Evolutionary conservation across 148 eudicot genomes (phyloP), one percentile per base, ranked within the genome.

Genomic region (Diospyros kaki): DNA sequence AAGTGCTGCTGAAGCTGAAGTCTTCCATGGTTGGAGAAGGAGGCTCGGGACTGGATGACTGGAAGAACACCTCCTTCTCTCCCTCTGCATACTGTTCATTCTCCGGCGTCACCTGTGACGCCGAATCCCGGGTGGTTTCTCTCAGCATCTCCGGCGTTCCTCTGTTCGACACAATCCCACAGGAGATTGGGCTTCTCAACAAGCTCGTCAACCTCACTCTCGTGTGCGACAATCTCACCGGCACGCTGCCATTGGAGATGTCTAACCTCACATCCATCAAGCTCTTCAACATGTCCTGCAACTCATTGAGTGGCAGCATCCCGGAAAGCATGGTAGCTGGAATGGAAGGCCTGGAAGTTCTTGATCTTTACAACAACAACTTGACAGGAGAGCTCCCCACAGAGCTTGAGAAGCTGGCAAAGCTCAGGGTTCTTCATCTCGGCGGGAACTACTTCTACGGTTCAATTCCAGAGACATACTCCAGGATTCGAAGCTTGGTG

Each of bases 391-490:
- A 66, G 1, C 81, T 92, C 0, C 94, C 97, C 43, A 14, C 6
- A 50, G 80, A 81, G 64, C 40, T 92, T 0, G 67, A 75, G 4
- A 46, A 13, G 17, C 56, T 88, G 68, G 76, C 73, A 50, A 73
- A 71, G 8, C 65, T 92, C 1, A 54, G 42, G 15, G 64, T 69
- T 54, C 79, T 92, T 1, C 12, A 45, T 0, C 80, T 92, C 0
- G 93, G 87, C 1, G 97, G 97, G 4, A 92, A 92, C 46, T 92
- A 71, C 69, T 92, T 92, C 62, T 42, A 77, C 72, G 97, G 97
- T 1, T 73, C 71, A 41, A 92, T 92, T 66, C 97, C 94, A 13
- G 80, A 61, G 58, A 70, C n/a, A 4, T 92, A 83, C 71, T 80
- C 88, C 0, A 76, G 78, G 43, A 46, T 92, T 11, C 28, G 69